Conservation (phyloP, 2,329 filamentous ascomycete species). For the Stemphylium beticola region DNA sequence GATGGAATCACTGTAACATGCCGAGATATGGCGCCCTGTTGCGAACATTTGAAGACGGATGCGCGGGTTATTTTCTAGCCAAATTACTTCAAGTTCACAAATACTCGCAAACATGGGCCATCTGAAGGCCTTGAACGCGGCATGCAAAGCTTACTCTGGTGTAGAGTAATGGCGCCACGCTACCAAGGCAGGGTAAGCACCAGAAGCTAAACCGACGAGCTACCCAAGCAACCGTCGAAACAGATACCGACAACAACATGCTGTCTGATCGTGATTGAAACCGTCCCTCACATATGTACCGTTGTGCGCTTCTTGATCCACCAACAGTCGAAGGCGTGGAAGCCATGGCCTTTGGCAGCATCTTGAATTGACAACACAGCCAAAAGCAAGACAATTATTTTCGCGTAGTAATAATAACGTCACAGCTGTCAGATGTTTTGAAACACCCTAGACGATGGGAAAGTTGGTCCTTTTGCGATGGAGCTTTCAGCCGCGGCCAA, state of each 20-base stretch:
- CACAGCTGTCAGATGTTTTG: not conserved
- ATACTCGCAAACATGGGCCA: constrained; percentile 6
- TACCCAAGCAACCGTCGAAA: not conserved
- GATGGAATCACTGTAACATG: constrained; percentile 33
- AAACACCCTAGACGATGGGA: not conserved
- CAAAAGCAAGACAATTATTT: not conserved
- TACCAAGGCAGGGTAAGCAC: not conserved
- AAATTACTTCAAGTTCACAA: constrained; percentile 13
- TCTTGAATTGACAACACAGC: not conserved
- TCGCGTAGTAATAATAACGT: constrained; percentile 1
- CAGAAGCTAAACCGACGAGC: not conserved
- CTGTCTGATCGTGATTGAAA: not conserved
- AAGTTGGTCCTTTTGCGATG: constrained; percentile 4
- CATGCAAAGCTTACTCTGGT: not conserved
- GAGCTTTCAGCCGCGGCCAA: constrained; percentile 11
- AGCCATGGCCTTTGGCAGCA: not conserved
- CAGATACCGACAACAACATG: not conserved
- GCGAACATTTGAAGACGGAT: constrained; percentile 12
- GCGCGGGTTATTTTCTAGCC: constrained; percentile 13
- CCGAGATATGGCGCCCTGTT: constrained; percentile 34
- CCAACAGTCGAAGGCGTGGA: not conserved
- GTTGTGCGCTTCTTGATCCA: not conserved
- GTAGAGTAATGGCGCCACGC: not conserved
- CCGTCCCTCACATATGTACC: not conserved
- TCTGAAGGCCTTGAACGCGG: not conserved